phyloP scores from a whole-genome alignment of 805 yeast species.

The Kazachstania kunashirensis region DNA sequence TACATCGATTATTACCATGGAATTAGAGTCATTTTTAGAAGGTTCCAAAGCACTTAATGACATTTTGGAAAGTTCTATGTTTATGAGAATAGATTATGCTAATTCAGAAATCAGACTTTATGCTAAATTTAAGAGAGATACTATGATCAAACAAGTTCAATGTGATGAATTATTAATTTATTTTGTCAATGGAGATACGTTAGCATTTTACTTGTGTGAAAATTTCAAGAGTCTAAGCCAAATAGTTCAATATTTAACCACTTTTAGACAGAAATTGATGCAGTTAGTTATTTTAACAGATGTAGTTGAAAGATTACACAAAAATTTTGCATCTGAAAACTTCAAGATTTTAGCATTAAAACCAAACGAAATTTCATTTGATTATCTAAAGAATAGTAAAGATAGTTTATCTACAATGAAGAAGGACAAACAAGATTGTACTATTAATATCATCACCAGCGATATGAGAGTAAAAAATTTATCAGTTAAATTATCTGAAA shows the following conservation, averaged over 20 bases:
- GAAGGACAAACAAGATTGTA: constrained; percentile 24
- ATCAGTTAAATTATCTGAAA: constrained; percentile 22
- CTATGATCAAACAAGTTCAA: constrained; percentile 23
- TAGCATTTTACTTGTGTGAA: constrained; percentile 25
- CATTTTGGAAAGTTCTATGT: constrained; percentile 26
- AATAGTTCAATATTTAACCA: constrained; percentile 20
- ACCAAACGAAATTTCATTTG: constrained; percentile 29
- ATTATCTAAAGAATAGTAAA: constrained; percentile 20
- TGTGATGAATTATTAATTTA: constrained; percentile 24
- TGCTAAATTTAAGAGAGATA: constrained; percentile 27
- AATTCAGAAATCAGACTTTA: constrained; percentile 23
- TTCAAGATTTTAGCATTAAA: constrained; percentile 26
- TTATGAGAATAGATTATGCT: constrained; percentile 25
- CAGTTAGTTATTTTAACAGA: constrained; percentile 28
- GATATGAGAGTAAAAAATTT: constrained; percentile 24
- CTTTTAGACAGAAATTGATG: constrained; percentile 26
- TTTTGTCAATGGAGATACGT: constrained; percentile 19
- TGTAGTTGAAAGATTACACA: constrained; percentile 28
- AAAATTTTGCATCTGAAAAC: constrained; percentile 25
- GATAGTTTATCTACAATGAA: background rate
- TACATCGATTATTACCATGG: constrained; percentile 22
- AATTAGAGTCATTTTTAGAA: constrained; percentile 25
- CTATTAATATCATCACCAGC: constrained; percentile 23
- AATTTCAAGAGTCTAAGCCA: constrained; percentile 19
- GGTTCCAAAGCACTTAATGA: constrained; percentile 22